Base-by-base conservation (phyloP, 768 basidiomycete species). In the Kondoa subrosea region DNA sequence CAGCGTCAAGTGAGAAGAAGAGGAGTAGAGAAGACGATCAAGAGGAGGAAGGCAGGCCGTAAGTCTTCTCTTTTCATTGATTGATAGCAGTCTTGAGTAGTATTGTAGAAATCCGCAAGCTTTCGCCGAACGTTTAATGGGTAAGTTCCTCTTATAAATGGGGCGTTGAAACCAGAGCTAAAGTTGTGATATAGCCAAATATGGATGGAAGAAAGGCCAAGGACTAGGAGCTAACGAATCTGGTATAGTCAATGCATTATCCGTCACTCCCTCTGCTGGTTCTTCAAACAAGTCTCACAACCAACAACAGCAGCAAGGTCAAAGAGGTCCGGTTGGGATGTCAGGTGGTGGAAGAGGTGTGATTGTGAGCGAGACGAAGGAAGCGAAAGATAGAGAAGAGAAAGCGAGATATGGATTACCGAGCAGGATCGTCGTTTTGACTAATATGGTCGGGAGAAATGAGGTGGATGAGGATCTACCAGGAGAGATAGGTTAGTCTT, bases 201-300 rank as follows among this genome's bases (percentile, higher is more conserved):
- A 88, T 88, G 92, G 92, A 0, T 90, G 95, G 76, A 87, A 88
- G 75, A 89, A 89, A 76, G 93, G 93, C 1, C 86, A 91, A 77
- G 92, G 92, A 12, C 81, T 96, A 1, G 93, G 93, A 34, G 85
- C 82, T 0, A 85, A 89, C 67, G 87, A 85, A 2, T 82, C 83
- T 1, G 91, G 91, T 1, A 92, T 95, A 56, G 83, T 92, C 62
- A 89, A 92, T 70, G 89, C 91, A 8, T 82, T 96, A 12, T 82
- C 85, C 0, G 86, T 92, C 26, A 88, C 92, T 74, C 76, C 76
- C 60, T 70, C 74, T 27, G 56, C 56, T 65, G 71, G 72, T 15
- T 71, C 71, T 30, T 65, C 67, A 12, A 73, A 73, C n/a, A n/a
- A n/a, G n/a, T 73, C 72, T 64, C 60, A 66, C 21, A 73, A 73